Percentiles rank a stretch among this genome's conserved stretches.
Evolutionary conservation across 2,329 filamentous ascomycete genomes (phyloP).

Genomic region (Calonectria hongkongensis): DNA sequence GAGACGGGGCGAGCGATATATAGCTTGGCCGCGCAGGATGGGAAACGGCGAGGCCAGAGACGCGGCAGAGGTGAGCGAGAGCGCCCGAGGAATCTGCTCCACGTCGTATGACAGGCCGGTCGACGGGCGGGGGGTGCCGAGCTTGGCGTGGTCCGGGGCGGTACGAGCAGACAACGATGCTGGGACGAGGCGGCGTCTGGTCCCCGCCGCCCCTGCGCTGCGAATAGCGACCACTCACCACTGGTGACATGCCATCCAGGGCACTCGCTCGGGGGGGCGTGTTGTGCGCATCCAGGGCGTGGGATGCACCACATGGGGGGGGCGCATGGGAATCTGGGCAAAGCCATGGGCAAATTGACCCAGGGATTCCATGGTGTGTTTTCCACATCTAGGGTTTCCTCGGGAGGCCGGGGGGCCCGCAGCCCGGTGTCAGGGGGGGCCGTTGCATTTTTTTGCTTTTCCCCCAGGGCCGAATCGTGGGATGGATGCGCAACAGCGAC

Average conservation of each 20-base stretch:
- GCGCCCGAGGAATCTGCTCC: constrained; percentile 53
- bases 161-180: constrained; percentile 39
- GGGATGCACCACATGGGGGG: constrained; percentile 20
- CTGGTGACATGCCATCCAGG: constrained; percentile 16
- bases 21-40: constrained; percentile 47
- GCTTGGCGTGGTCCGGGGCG: constrained; percentile 49
- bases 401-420: constrained; percentile 42
- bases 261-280: constrained; percentile 7
- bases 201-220: constrained; percentile 31
- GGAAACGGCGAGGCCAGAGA: constrained; percentile 24
- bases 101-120: constrained; percentile 55
- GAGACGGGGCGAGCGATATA: constrained; percentile 57
- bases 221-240: background rate
- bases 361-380: constrained; percentile 49
- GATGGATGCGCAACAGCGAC: constrained; percentile 5
- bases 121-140: constrained; percentile 54
- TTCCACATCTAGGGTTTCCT: constrained; percentile 34
- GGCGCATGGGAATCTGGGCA: constrained; percentile 49
- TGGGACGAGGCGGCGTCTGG: constrained; percentile 35
- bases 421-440: constrained; percentile 34
- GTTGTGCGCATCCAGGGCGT: constrained; percentile 10
- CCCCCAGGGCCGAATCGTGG: constrained; percentile 27
- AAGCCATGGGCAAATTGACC: constrained; percentile 50
- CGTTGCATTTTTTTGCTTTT: constrained; percentile 32
- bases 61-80: constrained; percentile 48